Evolutionary conservation across 208 protist genomes (phyloP).

Genomic region (Spongospora subterranea): DNA sequence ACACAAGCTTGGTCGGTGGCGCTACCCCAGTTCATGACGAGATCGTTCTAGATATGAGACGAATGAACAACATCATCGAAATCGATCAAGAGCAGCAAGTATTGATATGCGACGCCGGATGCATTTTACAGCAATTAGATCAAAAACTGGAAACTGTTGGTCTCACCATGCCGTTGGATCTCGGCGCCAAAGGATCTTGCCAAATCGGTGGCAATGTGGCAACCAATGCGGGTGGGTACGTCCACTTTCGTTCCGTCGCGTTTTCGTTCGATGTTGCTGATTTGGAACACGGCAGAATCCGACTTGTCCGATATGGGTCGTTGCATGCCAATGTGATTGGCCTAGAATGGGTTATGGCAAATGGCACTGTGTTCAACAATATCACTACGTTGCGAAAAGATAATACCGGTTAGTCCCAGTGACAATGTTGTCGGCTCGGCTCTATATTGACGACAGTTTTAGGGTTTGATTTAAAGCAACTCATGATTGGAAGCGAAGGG

Average conservation of each 20-base stretch:
- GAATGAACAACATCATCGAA: slow-evolving; percentile 86
- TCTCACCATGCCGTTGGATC: slow-evolving; percentile 89
- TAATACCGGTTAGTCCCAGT: slow-evolving; percentile 78
- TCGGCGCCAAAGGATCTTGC: slow-evolving; percentile 91
- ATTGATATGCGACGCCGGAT: slow-evolving; percentile 81
- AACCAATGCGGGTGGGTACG: slow-evolving; percentile 94
- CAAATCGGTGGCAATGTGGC: slow-evolving; percentile 94
- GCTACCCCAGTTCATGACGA: slow-evolving; percentile 85
- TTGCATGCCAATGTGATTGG: slow-evolving; percentile 91
- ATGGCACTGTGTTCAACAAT: slow-evolving; percentile 76
- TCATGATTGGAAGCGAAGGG: slow-evolving; percentile 94
- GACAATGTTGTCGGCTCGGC: neutral
- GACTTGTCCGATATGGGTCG: slow-evolving; percentile 81
- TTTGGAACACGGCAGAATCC: slow-evolving; percentile 42
- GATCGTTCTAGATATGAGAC: slow-evolving; percentile 83
- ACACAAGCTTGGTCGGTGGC: slow-evolving; percentile 94
- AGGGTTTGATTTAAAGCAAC: slow-evolving; percentile 93
- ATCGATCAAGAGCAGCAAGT: slow-evolving; percentile 72
- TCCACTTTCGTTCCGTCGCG: slow-evolving; percentile 79
- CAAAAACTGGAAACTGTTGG: slow-evolving; percentile 77
- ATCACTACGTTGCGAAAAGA: slow-evolving; percentile 88
- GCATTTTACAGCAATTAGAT: slow-evolving; percentile 87
- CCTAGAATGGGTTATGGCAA: slow-evolving; percentile 84
- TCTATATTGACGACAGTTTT: slow-evolving; percentile 58
- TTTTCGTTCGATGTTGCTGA: slow-evolving; percentile 62